phyloP scores from a whole-genome alignment of 1,139 yeast species.

The Saccharomycopsis crataegensis region DNA sequence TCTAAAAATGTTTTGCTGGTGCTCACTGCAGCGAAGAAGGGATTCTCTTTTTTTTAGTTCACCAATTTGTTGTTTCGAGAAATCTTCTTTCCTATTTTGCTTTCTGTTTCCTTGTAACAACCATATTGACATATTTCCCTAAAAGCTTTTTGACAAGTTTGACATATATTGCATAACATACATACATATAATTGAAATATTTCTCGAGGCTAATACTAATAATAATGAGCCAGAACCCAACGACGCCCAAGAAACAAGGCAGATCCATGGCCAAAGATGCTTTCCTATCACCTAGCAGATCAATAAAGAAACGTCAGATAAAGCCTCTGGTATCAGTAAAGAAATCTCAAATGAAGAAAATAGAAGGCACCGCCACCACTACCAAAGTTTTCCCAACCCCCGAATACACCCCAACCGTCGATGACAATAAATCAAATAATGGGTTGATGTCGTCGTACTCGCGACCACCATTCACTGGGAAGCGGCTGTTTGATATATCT shows the following conservation, averaged over 20 bases:
- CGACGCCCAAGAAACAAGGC: not conserved
- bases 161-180: no score
- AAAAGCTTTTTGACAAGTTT: no score
- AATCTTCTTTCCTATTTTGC: no score
- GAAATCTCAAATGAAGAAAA: not conserved
- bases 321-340: not conserved
- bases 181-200: no score
- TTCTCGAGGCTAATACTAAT: no score
- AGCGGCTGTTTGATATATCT: constrained; percentile 7
- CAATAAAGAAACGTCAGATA: not conserved
- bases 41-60: no score
- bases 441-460: not conserved
- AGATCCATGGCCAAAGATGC: not conserved
- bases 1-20: no score
- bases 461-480: constrained; percentile 5
- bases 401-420: constrained; percentile 8
- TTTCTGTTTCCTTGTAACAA: no score
- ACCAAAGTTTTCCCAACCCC: constrained; percentile 12
- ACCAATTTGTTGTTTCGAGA: no score
- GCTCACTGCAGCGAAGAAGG: no score
- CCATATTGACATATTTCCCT: no score
- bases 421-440: not conserved
- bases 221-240: not conserved
- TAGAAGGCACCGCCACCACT: not conserved
- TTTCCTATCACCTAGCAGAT: not conserved